Evolutionary conservation across 2,329 filamentous ascomycete genomes (phyloP).

Genomic region (Alternaria ethzedia): DNA sequence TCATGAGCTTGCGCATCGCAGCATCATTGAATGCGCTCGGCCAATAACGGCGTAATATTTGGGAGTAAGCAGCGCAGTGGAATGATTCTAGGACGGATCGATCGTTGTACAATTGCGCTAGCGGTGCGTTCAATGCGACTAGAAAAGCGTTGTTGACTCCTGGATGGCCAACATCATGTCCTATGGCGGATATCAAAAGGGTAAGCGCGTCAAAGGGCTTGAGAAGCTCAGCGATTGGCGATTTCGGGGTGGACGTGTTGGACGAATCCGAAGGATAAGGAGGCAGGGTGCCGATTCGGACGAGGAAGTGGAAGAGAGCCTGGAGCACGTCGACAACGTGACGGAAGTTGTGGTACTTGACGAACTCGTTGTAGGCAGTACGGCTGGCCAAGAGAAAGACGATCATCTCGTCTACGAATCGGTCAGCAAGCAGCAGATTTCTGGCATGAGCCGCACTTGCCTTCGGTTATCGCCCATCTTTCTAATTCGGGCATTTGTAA

Average conservation of each 20-base stretch:
- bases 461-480: slow-evolving; percentile 77
- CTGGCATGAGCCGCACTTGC: slow-evolving; percentile 58
- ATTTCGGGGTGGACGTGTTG: slow-evolving; percentile 53
- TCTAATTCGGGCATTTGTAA: slow-evolving; percentile 81
- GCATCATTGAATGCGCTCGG: slow-evolving; percentile 78
- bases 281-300: slow-evolving; percentile 78
- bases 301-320: slow-evolving; percentile 87
- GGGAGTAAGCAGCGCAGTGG: slow-evolving; percentile 95
- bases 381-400: slow-evolving; percentile 87
- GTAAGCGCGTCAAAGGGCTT: slow-evolving; percentile 87
- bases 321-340: slow-evolving; percentile 97
- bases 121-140: slow-evolving; percentile 85
- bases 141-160: slow-evolving; percentile 98
- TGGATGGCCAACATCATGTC: slow-evolving; percentile 95
- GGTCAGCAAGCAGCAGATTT: slow-evolving; percentile 22
- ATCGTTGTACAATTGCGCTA: slow-evolving; percentile 96
- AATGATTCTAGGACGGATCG: slow-evolving; percentile 96
- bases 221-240: slow-evolving; percentile 76
- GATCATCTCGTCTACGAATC: slow-evolving; percentile 72
- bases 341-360: slow-evolving; percentile 97
- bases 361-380: slow-evolving; percentile 93
- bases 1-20: slow-evolving; percentile 87
- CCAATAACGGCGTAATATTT: slow-evolving; percentile 93
- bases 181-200: slow-evolving; percentile 92
- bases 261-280: slow-evolving; percentile 61